Percentiles rank a stretch among this genome's conserved stretches.
Evolutionary conservation across 176 grass and related monocot species (phyloP).

Genomic region (Avena eriantha): DNA sequence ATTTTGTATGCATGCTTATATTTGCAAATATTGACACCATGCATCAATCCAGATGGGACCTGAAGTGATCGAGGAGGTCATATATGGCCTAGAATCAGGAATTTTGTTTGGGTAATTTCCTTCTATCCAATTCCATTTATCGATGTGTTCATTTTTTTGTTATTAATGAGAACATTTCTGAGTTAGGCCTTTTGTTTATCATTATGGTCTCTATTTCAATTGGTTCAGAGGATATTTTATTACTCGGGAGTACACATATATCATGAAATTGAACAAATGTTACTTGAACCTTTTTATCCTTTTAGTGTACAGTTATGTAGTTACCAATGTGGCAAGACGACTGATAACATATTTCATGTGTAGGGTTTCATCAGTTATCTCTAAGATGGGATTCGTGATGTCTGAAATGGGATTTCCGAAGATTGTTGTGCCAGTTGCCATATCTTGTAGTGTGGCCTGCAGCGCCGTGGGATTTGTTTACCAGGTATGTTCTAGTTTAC

Average conservation of each 20-base stretch:
- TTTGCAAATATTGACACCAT: constrained; percentile 45
- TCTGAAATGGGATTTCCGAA: constrained; percentile 86
- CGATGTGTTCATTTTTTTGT: constrained; percentile 5
- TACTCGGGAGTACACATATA: constrained; percentile 4
- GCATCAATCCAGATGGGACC: constrained; percentile 64
- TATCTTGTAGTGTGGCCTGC: constrained; percentile 82
- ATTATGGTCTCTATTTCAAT: neutral
- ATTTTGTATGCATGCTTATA: constrained; percentile 18
- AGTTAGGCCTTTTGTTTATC: constrained; percentile 21
- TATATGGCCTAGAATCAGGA: constrained; percentile 91
- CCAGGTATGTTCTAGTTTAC: constrained; percentile 67
- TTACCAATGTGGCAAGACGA: neutral
- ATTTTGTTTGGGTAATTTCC: constrained; percentile 93
- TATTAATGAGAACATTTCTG: neutral
- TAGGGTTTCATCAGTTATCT: constrained; percentile 97
- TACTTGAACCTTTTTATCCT: neutral
- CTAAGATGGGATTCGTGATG: constrained; percentile 97
- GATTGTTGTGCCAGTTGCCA: constrained; percentile 83
- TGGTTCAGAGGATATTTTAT: neutral
- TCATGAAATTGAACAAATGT: neutral
- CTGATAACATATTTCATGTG: constrained; percentile 36
- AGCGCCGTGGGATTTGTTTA: constrained; percentile 95
- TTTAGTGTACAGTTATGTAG: neutral
- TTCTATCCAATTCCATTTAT: constrained; percentile 3
- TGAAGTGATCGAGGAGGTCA: constrained; percentile 95